Evolutionary conservation across 2,329 filamentous ascomycete species (phyloP), one percentile per base, ranked within the genome.

Genomic region (Venturia effusa): DNA sequence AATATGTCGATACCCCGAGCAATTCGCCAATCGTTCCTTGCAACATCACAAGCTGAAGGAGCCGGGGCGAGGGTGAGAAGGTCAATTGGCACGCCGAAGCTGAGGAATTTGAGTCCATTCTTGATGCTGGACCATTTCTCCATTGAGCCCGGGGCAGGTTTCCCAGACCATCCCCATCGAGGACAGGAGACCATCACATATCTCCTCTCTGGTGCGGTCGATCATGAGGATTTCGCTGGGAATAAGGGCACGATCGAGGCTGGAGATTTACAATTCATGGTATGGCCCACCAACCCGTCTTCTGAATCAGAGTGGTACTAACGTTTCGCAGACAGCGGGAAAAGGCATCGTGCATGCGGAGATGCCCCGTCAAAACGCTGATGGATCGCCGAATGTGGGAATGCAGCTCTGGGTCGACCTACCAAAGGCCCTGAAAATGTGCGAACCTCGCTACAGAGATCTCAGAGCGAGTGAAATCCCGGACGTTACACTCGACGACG

Each of bases 351-450:
- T 97, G 75, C 94, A 97, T 75, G 90, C 92, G 43, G 93, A 97
- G 77, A 97, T 97, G 92, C 93, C 93, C 11, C 83, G 84, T 63
- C 85, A 89, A 71, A 90, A 91, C 72, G 74, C 81, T 0, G 89
- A 94, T 73, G 90, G 90, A 61, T 84, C 80, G 64, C 79, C 88
- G 65, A 96, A 92, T 74, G 83, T 95, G 63, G 93, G 93, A 40
- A 84, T 97, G 77, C 94, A 97, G 79, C 81, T 97, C 27, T 97
- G 94, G 93, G 92, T 97, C 59, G 93, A 97, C 73, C 79, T 97
- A 13, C 93, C 94, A 6, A 78, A 85, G 71, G 76, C 87, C 43
- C 81, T 97, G 63, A 97, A 97, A 81, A 81, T 80, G 68, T 96
- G 90, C 78, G 93, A 97, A 75, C 93, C 93, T 43, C 84, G 93